Percentiles rank a stretch among this genome's conserved stretches.
Conservation (phyloP, 345 rosid species). For the Hibiscus syriacus region DNA sequence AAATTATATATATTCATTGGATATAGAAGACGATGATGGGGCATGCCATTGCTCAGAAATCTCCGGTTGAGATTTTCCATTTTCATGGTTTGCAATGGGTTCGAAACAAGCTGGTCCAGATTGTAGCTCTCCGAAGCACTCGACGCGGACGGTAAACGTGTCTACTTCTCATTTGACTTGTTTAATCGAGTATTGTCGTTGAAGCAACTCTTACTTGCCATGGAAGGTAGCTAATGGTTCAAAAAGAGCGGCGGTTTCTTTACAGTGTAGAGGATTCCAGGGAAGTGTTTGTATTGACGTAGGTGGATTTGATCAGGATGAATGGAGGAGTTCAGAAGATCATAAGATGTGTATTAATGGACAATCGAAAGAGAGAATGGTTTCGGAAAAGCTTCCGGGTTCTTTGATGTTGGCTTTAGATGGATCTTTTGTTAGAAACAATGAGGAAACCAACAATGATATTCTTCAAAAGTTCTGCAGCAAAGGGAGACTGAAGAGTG, state of each 20-base stretch:
- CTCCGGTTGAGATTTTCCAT: slow-evolving; percentile 24
- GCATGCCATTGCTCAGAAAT: slow-evolving; percentile 22
- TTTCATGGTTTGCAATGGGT: slow-evolving; percentile 18
- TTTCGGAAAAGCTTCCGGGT: slow-evolving; percentile 15
- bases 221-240: slow-evolving; percentile 19
- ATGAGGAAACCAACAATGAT: slow-evolving; percentile 53
- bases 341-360: slow-evolving; percentile 12
- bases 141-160: slow-evolving; percentile 8
- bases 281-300: slow-evolving; percentile 31
- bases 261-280: slow-evolving; percentile 27
- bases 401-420: slow-evolving; percentile 21
- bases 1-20: slow-evolving; percentile 5
- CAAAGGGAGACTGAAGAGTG: slow-evolving; percentile 44
- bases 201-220: slow-evolving; percentile 14
- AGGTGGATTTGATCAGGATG: slow-evolving; percentile 34
- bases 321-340: slow-evolving; percentile 27
- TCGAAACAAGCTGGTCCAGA: slow-evolving; percentile 18
- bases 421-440: slow-evolving; percentile 46
- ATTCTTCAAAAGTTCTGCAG: slow-evolving; percentile 54
- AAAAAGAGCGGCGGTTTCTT: slow-evolving; percentile 19
- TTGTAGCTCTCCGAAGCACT: neutral
- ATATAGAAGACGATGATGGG: slow-evolving; percentile 35
- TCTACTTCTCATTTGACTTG: slow-evolving; percentile 5
- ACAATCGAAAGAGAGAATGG: slow-evolving; percentile 23
- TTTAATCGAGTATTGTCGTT: slow-evolving; percentile 8